Percentiles rank a stretch among this genome's conserved stretches.
phyloP scores from a whole-genome alignment of 2,329 filamentous ascomycete species.

The Aaosphaeria pasadenensis region DNA sequence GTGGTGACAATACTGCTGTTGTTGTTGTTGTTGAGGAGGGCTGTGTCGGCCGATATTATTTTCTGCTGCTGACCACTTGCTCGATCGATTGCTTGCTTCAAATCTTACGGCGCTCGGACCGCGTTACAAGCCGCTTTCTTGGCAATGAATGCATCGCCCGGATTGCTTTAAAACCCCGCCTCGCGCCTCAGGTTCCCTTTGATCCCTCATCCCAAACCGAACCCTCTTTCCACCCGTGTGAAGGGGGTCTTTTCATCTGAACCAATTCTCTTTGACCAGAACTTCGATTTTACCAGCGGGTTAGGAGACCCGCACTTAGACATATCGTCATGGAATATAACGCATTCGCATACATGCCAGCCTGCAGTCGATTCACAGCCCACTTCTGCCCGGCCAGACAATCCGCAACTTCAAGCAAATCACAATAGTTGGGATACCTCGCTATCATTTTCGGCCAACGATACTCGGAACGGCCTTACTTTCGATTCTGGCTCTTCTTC shows the following conservation, averaged over 20 bases:
- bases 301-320: constrained; percentile 28
- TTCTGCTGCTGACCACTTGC: no score
- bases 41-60: not conserved
- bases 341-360: constrained; percentile 17
- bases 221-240: constrained; percentile 35
- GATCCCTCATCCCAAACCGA: constrained; percentile 19
- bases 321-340: constrained; percentile 30
- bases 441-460: constrained; percentile 21
- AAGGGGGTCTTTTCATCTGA: constrained; percentile 27
- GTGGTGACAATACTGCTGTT: constrained; percentile 7
- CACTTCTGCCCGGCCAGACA: constrained; percentile 27
- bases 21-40: constrained; percentile 9
- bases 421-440: constrained; percentile 28
- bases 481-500: constrained; percentile 12
- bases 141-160: not conserved
- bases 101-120: no score
- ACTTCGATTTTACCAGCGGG: constrained; percentile 35
- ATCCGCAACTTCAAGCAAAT: constrained; percentile 15
- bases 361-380: constrained; percentile 13
- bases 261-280: constrained; percentile 37
- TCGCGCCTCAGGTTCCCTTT: constrained; percentile 7
- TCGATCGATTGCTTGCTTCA: no score
- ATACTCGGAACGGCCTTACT: constrained; percentile 12
- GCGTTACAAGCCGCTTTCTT: not conserved
- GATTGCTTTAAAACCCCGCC: constrained; percentile 9